Base-by-base conservation (phyloP, 108 stramenopile genomes). In the Epithemia pelagica region DNA sequence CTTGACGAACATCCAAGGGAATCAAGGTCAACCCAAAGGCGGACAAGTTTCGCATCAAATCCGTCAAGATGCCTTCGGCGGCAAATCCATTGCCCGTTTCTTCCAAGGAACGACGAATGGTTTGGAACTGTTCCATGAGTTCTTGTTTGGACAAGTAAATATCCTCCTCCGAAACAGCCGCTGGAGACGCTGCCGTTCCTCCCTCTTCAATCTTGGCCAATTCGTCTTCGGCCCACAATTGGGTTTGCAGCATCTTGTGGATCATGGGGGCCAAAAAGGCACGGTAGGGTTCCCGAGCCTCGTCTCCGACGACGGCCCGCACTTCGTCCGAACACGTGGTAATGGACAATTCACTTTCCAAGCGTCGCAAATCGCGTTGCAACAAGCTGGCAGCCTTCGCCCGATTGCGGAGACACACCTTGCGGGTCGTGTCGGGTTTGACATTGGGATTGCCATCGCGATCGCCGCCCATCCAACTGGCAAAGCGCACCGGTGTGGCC, bases 381-480 rank as follows among this genome's bases (percentile, higher is more conserved):
- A 95, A 75, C 55, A 98, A 71, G 8, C 62, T 26, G 1, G 96
- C 94, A 20, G 94, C 97, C 68, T 90, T 86, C 54, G 86, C 78
- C 21, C 97, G 85, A 52, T 95, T 85, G 33, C 77, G 79, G 20
- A 93, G 62, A 32, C 81, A 80, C 1, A 97, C 96, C 59, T 90
- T 85, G 18, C 87, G 83, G 26, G 97, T 98, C 1, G 92, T 92
- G 33, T 84, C 69, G 0, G 97, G 89, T 18, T 92, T 94, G 7
- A 98, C 97, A 63, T 97, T 97, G 15, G 97, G 97, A 78, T 98
- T 98, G 2, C 97, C 97, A 70, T 98, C 97, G 19, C 97, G 73
- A 73, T 98, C 97, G 31, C 97, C 97, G 10, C 96, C 97, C 95
- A 98, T 98, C 97, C 97, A 98, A n/a, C 87, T 89, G 2, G 92